Evolutionary conservation across 192 early-diverging fungal genomes (phyloP), one percentile per base, ranked within the genome.

Genomic region (Coemansia sp.): DNA sequence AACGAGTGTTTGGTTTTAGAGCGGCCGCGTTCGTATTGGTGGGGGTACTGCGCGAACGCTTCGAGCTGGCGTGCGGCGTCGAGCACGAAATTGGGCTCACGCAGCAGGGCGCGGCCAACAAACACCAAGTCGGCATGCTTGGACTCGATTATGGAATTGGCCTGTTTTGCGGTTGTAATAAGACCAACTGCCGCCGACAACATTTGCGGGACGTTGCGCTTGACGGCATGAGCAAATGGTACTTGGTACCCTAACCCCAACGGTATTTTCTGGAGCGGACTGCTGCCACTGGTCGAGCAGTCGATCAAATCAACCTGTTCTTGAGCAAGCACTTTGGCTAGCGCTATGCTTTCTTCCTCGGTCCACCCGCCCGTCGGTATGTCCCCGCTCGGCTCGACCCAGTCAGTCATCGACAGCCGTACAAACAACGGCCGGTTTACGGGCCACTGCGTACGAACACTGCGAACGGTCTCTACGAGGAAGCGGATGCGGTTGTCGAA

Each of bases 251-350:
- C 74, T 5, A 70, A 78, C 1, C 34, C 64, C n/a, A 83, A 47
- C 2, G 71, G 49, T 49, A 88, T 85, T 48, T 74, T 60, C 51
- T 85, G 84, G 56, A 53, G 42, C 7, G 87, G 80, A 18, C 78
- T 79, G 63, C 82, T 88, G 12, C 90, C 95, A 40, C 90, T 91
- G 2, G 87, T 82, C 6, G 93, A 95, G 56, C 83, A 83, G 67
- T 97, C 92, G 28, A 97, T 60, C n/a, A 96, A 67, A 72, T 98
- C 95, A 0, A 97, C 88, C 28, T 93, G 94, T 12, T 83, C 74
- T 0, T 60, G 64, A 5, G 80, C 69, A 15, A 95, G 79, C 24
- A 73, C 58, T 9, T 71, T 69, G 20, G 86, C 67, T 23, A 94
- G 71, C 59, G 83, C 79, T 5, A 90, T 75, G 5, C 87, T 84